Evolutionary conservation across 2,329 filamentous ascomycete genomes (phyloP).

Genomic region (Stagonosporopsis vannaccii): DNA sequence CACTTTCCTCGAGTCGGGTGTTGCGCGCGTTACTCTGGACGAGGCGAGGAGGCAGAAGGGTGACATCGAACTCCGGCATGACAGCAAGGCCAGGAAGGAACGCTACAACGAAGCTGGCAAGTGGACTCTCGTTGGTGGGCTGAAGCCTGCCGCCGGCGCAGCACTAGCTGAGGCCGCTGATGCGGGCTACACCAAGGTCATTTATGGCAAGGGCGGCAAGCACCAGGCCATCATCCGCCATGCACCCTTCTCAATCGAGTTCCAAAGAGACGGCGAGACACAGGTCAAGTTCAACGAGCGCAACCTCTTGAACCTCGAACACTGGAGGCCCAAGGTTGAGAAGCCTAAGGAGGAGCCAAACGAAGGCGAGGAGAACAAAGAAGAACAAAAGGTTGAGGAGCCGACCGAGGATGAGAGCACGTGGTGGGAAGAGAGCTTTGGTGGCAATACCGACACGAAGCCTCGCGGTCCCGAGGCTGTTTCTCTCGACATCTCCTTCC

Average conservation of each 20-base stretch:
- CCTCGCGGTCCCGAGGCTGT: constrained; percentile 94
- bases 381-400: constrained; percentile 53
- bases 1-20: constrained; percentile 88
- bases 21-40: constrained; percentile 85
- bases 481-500: constrained; percentile 88
- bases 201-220: constrained; percentile 77
- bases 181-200: constrained; percentile 72
- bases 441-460: constrained; percentile 93
- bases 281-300: constrained; percentile 90
- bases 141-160: constrained; percentile 75
- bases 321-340: constrained; percentile 91
- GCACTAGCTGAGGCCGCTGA: constrained; percentile 71
- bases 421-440: constrained; percentile 98
- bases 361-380: constrained; percentile 55
- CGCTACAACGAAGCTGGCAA: constrained; percentile 91
- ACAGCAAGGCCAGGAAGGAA: constrained; percentile 85
- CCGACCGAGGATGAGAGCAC: constrained; percentile 79
- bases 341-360: constrained; percentile 59
- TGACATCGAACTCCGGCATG: constrained; percentile 85
- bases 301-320: constrained; percentile 91
- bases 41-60: constrained; percentile 90
- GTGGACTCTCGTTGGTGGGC: constrained; percentile 84
- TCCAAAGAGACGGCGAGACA: constrained; percentile 79
- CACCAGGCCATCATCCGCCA: constrained; percentile 87
- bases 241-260: constrained; percentile 83